Evolutionary conservation across 2,329 filamentous ascomycete species (phyloP).

Genomic region (Tolypocladium ophioglossoides): DNA sequence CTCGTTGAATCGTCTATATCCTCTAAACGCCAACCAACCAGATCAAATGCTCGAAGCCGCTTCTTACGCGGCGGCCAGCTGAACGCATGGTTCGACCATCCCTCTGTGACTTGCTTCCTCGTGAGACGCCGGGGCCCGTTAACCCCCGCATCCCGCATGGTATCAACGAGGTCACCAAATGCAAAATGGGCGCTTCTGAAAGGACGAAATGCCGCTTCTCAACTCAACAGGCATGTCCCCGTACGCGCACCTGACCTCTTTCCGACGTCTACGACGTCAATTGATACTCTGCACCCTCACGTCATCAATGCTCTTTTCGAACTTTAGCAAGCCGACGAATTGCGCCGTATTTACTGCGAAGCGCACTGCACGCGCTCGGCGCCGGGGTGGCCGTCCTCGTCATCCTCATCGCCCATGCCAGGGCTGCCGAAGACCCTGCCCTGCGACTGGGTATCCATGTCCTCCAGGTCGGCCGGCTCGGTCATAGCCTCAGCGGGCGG

Average conservation of each 20-base stretch:
- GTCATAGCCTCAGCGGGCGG: conserved; percentile 82
- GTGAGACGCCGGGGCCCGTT: neutral
- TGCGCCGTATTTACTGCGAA: conserved; percentile 54
- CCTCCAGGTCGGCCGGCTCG: conserved; percentile 79
- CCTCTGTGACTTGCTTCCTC: neutral
- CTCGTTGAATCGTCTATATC: conserved; percentile 29
- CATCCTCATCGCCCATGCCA: conserved; percentile 59
- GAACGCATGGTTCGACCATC: neutral
- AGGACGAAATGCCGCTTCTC: conserved; percentile 3
- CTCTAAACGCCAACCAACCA: conserved; percentile 26
- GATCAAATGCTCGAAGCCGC: conserved; percentile 19
- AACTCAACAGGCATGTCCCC: conserved; percentile 5
- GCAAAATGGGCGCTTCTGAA: conserved; percentile 4
- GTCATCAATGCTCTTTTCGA: neutral
- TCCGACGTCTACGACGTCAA: neutral
- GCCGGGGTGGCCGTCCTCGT: conserved; percentile 64
- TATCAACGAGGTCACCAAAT: conserved; percentile 10
- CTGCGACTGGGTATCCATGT: conserved; percentile 59
- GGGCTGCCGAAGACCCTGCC: conserved; percentile 58
- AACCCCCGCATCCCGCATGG: conserved; percentile 2
- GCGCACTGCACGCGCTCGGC: conserved; percentile 79
- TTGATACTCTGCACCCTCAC: neutral
- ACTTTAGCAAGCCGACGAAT: neutral
- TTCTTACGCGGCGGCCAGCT: conserved; percentile 5
- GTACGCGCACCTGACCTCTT: conserved; percentile 8